Base-by-base conservation (phyloP, 2,329 filamentous ascomycete genomes). In the Cryphonectria carpinicola region DNA sequence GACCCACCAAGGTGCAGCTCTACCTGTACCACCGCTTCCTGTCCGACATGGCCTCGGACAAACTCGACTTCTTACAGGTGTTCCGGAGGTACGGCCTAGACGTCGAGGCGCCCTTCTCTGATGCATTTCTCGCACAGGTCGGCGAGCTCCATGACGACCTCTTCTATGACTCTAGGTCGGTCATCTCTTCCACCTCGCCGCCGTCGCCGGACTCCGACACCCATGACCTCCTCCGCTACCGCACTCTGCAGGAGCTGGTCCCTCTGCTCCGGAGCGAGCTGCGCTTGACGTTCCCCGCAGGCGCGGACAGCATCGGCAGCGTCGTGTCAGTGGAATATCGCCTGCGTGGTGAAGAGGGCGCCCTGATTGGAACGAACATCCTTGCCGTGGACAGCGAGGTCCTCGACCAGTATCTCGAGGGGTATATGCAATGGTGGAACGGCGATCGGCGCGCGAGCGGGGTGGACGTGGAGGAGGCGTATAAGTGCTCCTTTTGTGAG, bases 11-110 rank as follows among this genome's bases (percentile, higher is more conserved):
- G 75, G 91, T 98, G 72, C 96, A 99, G 78, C 84, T 98, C 0
- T 94, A 97, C 80, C 84, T 98, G 0, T 99, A 98, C 78, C 94
- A 95, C 74, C 90, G 90, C 37, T 89, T 98, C 67, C 84, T 99
- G n/a, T 89, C 90, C 13, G 86, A 90, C 3, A 89, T 98, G 76
- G 93, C 92, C 0, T 86, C 88, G 0, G 91, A 91, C 65, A 86
- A 87, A 10, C 85, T 97, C 0, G 88, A 94, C 70, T 93, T 94
- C 49, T 80, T 88, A 28, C 81, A 84, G 0, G 84, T 98, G 0
- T 90, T 95, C 70, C 79, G 84, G 8, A 90, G 94, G 0, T 97
- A 97, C 75, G 84, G 85, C 0, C 83, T 98, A 10, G 85, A 93
- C 41, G 80, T 88, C 0, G 82, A 91, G 19, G 85, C 85, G 3